These are phyloP conservation scores for Ramichloridium luteum DNA, from an alignment of 2,329 filamentous ascomycete genomes.

Conservation along the genomic window DNA sequence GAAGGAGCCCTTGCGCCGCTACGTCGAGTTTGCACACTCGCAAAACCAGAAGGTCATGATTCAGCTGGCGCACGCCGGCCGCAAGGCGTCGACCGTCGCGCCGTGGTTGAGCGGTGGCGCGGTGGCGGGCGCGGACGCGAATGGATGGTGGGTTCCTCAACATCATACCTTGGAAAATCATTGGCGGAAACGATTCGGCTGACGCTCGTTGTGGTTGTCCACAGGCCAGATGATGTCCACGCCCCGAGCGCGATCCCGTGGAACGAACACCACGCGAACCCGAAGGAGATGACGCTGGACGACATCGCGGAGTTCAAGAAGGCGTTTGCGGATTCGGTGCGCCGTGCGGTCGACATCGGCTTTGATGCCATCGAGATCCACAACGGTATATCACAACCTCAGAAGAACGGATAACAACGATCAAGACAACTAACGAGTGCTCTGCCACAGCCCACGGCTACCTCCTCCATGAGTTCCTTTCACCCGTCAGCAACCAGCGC, in stretches of 20 bases:
- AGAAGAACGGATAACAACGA: too few relatives aligned
- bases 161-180: constrained; percentile 6
- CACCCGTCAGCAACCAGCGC: constrained; percentile 56
- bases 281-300: constrained; percentile 53
- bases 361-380: constrained; percentile 74
- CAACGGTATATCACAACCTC: too few relatives aligned
- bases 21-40: constrained; percentile 67
- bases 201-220: too few relatives aligned
- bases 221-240: constrained; percentile 34
- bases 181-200: neutral
- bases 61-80: constrained; percentile 70
- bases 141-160: constrained; percentile 40
- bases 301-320: constrained; percentile 56
- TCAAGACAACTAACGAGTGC: too few relatives aligned
- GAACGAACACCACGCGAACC: constrained; percentile 46
- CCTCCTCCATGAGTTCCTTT: constrained; percentile 57
- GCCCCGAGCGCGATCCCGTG: constrained; percentile 51
- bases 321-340: constrained; percentile 50
- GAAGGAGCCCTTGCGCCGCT: constrained; percentile 55
- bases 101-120: constrained; percentile 50
- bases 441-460: constrained; percentile 76
- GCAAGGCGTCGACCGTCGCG: constrained; percentile 47
- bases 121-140: constrained; percentile 39
- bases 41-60: constrained; percentile 67
- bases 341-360: constrained; percentile 41